phyloP scores from a whole-genome alignment of 2,329 filamentous ascomycete species.

The Talaromyces sp. region DNA sequence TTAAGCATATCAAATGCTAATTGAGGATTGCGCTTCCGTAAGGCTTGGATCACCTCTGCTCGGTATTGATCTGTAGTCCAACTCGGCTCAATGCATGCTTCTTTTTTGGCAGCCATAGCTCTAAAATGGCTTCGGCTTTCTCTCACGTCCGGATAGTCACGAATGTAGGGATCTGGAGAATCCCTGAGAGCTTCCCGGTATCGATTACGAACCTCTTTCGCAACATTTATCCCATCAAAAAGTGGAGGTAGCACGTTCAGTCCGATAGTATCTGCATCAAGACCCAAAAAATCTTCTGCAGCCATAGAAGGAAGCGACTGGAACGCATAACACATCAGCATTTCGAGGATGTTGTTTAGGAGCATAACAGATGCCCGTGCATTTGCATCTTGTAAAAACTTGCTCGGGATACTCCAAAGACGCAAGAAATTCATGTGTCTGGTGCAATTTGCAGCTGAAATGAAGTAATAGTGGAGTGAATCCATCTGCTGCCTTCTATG shows the following conservation, averaged over 20 bases:
- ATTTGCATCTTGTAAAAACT: background rate
- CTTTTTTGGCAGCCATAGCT: too few relatives aligned
- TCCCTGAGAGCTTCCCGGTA: too few relatives aligned
- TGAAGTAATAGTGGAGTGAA: too few relatives aligned
- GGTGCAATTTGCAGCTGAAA: too few relatives aligned
- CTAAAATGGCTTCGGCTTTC: too few relatives aligned
- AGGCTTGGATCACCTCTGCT: too few relatives aligned
- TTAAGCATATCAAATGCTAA: too few relatives aligned
- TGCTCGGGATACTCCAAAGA: background rate
- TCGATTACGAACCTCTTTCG: background rate
- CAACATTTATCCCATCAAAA: background rate
- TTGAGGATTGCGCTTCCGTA: too few relatives aligned
- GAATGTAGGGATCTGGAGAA: background rate
- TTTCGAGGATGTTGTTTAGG: background rate
- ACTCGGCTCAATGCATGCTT: too few relatives aligned
- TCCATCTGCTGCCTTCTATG: too few relatives aligned
- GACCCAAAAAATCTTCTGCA: background rate
- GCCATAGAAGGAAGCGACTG: background rate
- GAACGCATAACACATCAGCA: background rate
- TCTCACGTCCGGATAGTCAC: too few relatives aligned
- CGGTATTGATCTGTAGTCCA: too few relatives aligned
- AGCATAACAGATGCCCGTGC: background rate
- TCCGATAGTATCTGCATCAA: background rate
- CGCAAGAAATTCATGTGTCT: background rate
- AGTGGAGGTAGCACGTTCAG: background rate